phyloP scores from a whole-genome alignment of 768 basidiomycete genomes.

The Hemileccinum impolitum region DNA sequence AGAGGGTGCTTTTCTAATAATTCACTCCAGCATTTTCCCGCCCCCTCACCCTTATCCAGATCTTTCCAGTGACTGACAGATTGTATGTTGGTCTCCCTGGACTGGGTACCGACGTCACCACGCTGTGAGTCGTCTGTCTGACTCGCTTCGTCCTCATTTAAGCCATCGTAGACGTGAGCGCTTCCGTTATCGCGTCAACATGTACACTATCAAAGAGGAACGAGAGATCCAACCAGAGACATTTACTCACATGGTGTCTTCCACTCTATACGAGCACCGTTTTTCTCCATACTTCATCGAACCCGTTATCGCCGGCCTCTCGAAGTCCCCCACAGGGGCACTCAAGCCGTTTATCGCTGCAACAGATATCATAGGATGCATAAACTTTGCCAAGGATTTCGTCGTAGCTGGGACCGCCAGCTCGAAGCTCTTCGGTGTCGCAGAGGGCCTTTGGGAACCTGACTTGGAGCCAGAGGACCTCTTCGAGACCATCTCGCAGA shows the following conservation, averaged over 20 bases:
- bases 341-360: slow-evolving; percentile 92
- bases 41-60: slow-evolving; percentile 42
- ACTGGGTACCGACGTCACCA: slow-evolving; percentile 89
- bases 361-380: slow-evolving; percentile 90
- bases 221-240: slow-evolving; percentile 95
- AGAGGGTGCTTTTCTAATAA: slow-evolving; percentile 63
- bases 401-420: slow-evolving; percentile 93
- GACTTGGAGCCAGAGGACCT: slow-evolving; percentile 94
- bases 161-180: slow-evolving; percentile 65
- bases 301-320: slow-evolving; percentile 92
- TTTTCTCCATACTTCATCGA: slow-evolving; percentile 97
- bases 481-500: slow-evolving; percentile 98
- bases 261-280: slow-evolving; percentile 91
- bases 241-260: slow-evolving; percentile 92
- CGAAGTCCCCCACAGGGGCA: slow-evolving; percentile 64
- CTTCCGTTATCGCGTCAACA: slow-evolving; percentile 92
- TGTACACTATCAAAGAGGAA: slow-evolving; percentile 99
- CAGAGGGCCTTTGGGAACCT: slow-evolving; percentile 98
- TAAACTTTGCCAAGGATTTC: slow-evolving; percentile 95
- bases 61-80: slow-evolving; percentile 91
- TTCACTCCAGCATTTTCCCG: slow-evolving; percentile 9
- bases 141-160: background rate
- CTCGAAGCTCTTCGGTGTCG: slow-evolving; percentile 91
- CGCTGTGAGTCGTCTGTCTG: slow-evolving; percentile 55
- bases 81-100: slow-evolving; percentile 91